Evolutionary conservation across 2,329 filamentous ascomycete genomes (phyloP).

Genomic region (Venturia effusa): DNA sequence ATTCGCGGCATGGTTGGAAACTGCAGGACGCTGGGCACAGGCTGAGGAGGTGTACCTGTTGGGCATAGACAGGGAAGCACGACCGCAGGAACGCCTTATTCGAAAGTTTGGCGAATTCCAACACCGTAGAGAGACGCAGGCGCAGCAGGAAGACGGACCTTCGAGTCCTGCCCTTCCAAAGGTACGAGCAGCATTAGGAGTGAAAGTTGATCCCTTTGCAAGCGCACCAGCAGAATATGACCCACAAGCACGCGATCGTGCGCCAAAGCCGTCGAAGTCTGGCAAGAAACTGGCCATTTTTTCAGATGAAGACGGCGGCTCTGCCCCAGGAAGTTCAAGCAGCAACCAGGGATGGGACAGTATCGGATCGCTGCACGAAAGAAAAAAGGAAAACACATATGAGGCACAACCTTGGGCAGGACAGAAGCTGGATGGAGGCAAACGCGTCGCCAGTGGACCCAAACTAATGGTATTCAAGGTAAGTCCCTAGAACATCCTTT

Average conservation of each 20-base stretch:
- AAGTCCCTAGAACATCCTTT: constrained; percentile 39
- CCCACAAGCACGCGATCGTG: constrained; percentile 49
- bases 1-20: constrained; percentile 87
- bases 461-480: constrained; percentile 96
- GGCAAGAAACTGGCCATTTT: constrained; percentile 83
- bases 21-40: constrained; percentile 72
- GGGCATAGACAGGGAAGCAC: constrained; percentile 79
- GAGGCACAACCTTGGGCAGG: constrained; percentile 86
- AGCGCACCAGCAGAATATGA: constrained; percentile 48
- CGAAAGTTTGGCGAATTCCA: constrained; percentile 93
- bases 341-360: constrained; percentile 73
- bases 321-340: constrained; percentile 45
- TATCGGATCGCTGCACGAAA: constrained; percentile 74
- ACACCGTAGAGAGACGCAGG: constrained; percentile 58
- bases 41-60: constrained; percentile 89
- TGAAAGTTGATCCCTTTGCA: constrained; percentile 76
- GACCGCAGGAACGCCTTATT: constrained; percentile 66
- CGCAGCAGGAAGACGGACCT: constrained; percentile 53
- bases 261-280: constrained; percentile 44
- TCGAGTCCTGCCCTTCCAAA: constrained; percentile 79
- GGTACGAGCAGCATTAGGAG: constrained; percentile 69
- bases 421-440: constrained; percentile 78
- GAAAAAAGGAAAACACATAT: constrained; percentile 87
- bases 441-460: constrained; percentile 61
- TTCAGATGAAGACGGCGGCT: constrained; percentile 40